A percentile compares a stretch with the other conserved stretches of the same genome.
phyloP scores from a whole-genome alignment of 2,329 filamentous ascomycete genomes.

The Aspergillus sergii region DNA sequence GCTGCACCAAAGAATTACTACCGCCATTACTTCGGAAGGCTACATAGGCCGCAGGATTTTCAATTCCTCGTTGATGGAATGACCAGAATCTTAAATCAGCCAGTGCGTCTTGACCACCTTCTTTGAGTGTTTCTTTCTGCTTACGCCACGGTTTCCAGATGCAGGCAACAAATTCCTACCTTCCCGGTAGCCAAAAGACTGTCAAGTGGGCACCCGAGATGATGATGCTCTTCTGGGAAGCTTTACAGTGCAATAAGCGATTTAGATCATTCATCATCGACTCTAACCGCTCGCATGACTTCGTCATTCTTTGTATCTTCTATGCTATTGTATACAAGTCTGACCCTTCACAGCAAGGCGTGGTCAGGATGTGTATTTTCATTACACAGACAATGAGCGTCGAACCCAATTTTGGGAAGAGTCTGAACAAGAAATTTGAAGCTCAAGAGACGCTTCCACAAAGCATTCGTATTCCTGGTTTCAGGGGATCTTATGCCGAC shows the following conservation, averaged over 20 bases:
- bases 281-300: constrained; percentile 89
- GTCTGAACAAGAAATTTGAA: constrained; percentile 85
- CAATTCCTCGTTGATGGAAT: constrained; percentile 96
- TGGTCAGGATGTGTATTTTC: constrained; percentile 97
- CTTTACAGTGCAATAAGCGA: constrained; percentile 94
- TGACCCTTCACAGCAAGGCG: constrained; percentile 83
- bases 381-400: constrained; percentile 92
- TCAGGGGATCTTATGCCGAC: constrained; percentile 88
- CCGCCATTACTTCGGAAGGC: constrained; percentile 83
- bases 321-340: constrained; percentile 89
- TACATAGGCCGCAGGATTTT: constrained; percentile 94
- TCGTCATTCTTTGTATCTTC: constrained; percentile 85
- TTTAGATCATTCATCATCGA: constrained; percentile 97
- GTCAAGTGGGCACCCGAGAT: constrained; percentile 91
- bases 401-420: constrained; percentile 85
- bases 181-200: constrained; percentile 79
- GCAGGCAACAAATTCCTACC: constrained; percentile 83
- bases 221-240: constrained; percentile 97
- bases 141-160: constrained; percentile 51
- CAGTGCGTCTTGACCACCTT: constrained; percentile 46
- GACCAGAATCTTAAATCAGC: constrained; percentile 88
- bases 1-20: constrained; percentile 83
- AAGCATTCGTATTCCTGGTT: constrained; percentile 78
- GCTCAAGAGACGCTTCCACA: constrained; percentile 84
- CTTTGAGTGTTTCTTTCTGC: neutral